These are phyloP conservation scores for Apiospora koreana DNA, from an alignment of 2,329 filamentous ascomycete genomes.

Conservation along the genomic window DNA sequence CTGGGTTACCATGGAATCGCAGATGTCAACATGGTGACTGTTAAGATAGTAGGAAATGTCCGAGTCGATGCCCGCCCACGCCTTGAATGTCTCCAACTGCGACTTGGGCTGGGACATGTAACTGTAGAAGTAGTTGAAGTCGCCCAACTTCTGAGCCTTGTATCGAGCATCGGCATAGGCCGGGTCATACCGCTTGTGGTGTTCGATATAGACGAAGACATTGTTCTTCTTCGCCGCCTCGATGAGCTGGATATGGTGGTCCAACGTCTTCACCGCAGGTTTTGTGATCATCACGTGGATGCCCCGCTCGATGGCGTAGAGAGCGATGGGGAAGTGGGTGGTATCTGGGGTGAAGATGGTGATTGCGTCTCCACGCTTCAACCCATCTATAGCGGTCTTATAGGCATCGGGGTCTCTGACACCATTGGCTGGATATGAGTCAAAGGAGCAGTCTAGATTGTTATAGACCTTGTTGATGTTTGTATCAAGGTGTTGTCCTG, in stretches of 20 bases:
- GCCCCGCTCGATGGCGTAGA: constrained; percentile 85
- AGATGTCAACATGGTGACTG: constrained; percentile 90
- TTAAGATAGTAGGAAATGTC: constrained; percentile 98
- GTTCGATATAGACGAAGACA: constrained; percentile 91
- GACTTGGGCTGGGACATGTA: constrained; percentile 95
- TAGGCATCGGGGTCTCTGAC: constrained; percentile 77
- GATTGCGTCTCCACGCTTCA: constrained; percentile 82
- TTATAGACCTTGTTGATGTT: constrained; percentile 92
- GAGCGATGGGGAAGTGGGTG: constrained; percentile 87
- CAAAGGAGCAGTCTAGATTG: constrained; percentile 81
- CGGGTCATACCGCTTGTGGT: constrained; percentile 95
- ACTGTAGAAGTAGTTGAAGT: constrained; percentile 98
- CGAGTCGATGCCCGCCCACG: constrained; percentile 88
- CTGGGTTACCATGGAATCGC: constrained; percentile 83
- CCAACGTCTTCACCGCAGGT: constrained; percentile 83
- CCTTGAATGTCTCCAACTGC: constrained; percentile 91
- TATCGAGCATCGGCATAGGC: constrained; percentile 86
- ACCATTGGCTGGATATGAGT: constrained; percentile 78
- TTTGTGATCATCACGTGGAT: constrained; percentile 95
- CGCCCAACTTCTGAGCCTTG: constrained; percentile 74
- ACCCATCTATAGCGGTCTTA: constrained; percentile 83
- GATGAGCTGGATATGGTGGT: constrained; percentile 76
- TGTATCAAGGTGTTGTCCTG: constrained; percentile 79
- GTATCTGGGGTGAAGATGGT: constrained; percentile 96
- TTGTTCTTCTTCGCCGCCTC: constrained; percentile 70